Evolutionary conservation across 441 rosid species (phyloP).

Genomic region (Gossypium davidsonii): DNA sequence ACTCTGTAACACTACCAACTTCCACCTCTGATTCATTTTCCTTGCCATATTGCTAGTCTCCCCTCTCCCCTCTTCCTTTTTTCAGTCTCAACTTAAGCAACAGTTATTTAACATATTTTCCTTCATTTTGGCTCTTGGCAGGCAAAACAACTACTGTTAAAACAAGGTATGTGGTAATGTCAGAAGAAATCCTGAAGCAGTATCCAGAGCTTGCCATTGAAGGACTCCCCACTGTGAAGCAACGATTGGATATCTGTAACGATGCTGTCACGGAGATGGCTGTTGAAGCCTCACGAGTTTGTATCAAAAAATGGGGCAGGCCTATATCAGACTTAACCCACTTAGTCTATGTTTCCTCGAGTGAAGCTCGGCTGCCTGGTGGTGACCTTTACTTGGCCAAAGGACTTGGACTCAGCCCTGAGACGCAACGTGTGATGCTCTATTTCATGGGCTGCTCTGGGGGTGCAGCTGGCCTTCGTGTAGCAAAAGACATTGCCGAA

Average conservation of each 20-base stretch:
- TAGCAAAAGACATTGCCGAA: slow-evolving; percentile 90
- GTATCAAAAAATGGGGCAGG: slow-evolving; percentile 87
- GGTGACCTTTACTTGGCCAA: slow-evolving; percentile 77
- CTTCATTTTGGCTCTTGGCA: slow-evolving; percentile 21
- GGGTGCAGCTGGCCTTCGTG: slow-evolving; percentile 87
- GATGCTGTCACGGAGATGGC: slow-evolving; percentile 89
- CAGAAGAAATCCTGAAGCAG: slow-evolving; percentile 73
- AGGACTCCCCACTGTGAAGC: slow-evolving; percentile 77
- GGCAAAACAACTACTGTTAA: slow-evolving; percentile 95
- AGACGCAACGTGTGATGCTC: slow-evolving; percentile 71
- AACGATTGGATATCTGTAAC: slow-evolving; percentile 69
- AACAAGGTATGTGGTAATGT: slow-evolving; percentile 94
- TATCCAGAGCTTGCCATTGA: slow-evolving; percentile 81
- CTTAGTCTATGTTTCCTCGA: slow-evolving; percentile 83
- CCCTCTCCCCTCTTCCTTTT: not conserved
- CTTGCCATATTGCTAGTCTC: not conserved
- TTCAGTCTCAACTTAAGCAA: not conserved
- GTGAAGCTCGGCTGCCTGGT: slow-evolving; percentile 90
- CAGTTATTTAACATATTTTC: not conserved
- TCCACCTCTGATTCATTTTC: not conserved
- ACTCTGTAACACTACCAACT: slow-evolving; percentile 49
- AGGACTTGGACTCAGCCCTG: slow-evolving; percentile 72
- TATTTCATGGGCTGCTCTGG: slow-evolving; percentile 92
- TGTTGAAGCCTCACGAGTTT: slow-evolving; percentile 64
- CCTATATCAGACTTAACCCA: slow-evolving; percentile 75